A percentile compares a stretch with the other conserved stretches of the same genome.
Evolutionary conservation across 768 basidiomycete species (phyloP).

Genomic region (Podaxis sp.): DNA sequence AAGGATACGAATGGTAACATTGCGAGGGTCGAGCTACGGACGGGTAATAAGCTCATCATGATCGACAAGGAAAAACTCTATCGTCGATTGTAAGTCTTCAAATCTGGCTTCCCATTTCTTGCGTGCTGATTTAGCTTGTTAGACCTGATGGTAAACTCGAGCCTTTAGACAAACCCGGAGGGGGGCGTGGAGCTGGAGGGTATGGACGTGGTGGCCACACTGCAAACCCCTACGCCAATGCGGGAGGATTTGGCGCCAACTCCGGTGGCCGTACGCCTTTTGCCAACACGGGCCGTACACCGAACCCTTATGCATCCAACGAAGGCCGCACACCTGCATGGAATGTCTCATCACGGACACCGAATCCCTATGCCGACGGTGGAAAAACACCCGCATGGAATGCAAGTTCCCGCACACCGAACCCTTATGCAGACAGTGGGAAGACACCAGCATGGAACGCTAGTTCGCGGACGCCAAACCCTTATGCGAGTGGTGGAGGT

Average conservation of each 20-base stretch:
- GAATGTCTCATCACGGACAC: slow-evolving; percentile 60
- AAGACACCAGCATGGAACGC: slow-evolving; percentile 71
- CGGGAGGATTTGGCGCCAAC: slow-evolving; percentile 22
- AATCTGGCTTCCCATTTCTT: neutral
- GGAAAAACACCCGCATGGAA: slow-evolving; percentile 67
- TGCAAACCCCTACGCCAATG: slow-evolving; percentile 35
- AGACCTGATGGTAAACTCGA: slow-evolving; percentile 60
- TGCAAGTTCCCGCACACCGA: slow-evolving; percentile 66
- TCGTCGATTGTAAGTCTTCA: slow-evolving; percentile 62
- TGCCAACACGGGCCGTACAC: slow-evolving; percentile 47
- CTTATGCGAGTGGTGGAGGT: slow-evolving; percentile 53
- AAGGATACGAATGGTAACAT: slow-evolving; percentile 91
- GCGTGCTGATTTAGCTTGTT: slow-evolving; percentile 10
- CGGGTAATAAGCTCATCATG: slow-evolving; percentile 82
- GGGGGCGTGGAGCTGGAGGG: slow-evolving; percentile 20
- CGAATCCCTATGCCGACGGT: slow-evolving; percentile 67
- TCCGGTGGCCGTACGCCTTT: slow-evolving; percentile 34
- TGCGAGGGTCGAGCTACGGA: slow-evolving; percentile 90
- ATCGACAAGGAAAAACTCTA: slow-evolving; percentile 81
- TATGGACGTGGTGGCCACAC: slow-evolving; percentile 24
- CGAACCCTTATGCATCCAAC: slow-evolving; percentile 60
- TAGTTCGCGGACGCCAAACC: slow-evolving; percentile 68
- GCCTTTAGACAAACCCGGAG: slow-evolving; percentile 40
- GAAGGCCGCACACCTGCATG: slow-evolving; percentile 59
- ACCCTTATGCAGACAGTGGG: slow-evolving; percentile 62